These are phyloP conservation scores for Albifimbria verrucaria DNA, from an alignment of 2,329 filamentous ascomycete genomes.

Conservation along the genomic window DNA sequence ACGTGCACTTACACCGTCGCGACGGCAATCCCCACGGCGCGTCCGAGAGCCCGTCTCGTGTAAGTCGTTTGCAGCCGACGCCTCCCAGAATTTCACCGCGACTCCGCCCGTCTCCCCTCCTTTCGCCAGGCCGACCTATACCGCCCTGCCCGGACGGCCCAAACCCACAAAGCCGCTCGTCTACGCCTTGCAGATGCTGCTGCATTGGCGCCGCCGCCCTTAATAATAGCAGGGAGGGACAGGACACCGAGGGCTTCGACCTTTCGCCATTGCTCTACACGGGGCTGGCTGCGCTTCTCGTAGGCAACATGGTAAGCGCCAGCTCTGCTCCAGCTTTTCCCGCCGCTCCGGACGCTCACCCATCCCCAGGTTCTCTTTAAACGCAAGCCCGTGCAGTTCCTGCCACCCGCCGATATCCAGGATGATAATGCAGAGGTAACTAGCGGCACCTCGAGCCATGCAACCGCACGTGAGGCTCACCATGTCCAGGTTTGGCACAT, in stretches of 20 bases:
- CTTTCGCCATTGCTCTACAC: not conserved
- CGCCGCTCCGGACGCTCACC: conserved; percentile 4
- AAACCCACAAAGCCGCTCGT: conserved; percentile 4
- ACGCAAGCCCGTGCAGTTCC: conserved; percentile 86
- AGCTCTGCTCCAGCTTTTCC: not conserved
- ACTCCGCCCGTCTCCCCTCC: conserved; percentile 18
- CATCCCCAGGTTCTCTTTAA: conserved; percentile 80
- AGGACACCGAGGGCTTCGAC: not conserved
- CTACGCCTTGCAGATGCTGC: conserved; percentile 8
- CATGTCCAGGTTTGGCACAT: conserved; percentile 81
- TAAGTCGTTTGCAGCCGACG: conserved; percentile 24
- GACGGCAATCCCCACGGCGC: conserved; percentile 7
- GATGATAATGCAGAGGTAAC: conserved; percentile 82
- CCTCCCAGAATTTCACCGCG: conserved; percentile 14
- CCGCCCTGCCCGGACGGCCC: conserved; percentile 13
- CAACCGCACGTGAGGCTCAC: conserved; percentile 10
- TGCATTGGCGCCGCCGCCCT: conserved; percentile 9
- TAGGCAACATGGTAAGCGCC: not conserved
- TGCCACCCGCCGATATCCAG: conserved; percentile 67
- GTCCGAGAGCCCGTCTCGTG: conserved; percentile 15
- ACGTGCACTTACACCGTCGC: conserved; percentile 11
- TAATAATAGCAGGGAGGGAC: not conserved
- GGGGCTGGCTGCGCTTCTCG: not conserved
- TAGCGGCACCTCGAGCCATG: conserved; percentile 15
- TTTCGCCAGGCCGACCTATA: conserved; percentile 14